A percentile compares a stretch with the other conserved stretches of the same genome.
Evolutionary conservation across 2,329 filamentous ascomycete species (phyloP).

Genomic region (Colletotrichum spaethianum): DNA sequence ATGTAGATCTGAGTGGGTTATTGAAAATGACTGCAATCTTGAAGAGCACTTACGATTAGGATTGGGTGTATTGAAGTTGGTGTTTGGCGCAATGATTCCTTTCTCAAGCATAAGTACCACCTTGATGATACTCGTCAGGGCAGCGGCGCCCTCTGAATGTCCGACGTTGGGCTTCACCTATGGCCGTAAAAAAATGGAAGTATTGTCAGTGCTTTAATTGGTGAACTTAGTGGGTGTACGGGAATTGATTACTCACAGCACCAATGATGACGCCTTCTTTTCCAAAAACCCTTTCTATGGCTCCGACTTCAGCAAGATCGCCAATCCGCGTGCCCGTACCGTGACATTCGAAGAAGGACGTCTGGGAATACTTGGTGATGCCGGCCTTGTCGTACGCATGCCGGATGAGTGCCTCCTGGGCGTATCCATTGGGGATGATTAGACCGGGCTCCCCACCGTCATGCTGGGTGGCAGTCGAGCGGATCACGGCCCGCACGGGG

Average conservation of each 20-base stretch:
- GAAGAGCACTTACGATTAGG: conserved; percentile 7
- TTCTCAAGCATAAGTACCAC: conserved; percentile 44
- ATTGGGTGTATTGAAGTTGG: conserved; percentile 33
- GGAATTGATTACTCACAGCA: conserved; percentile 47
- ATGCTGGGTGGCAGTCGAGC: conserved; percentile 47
- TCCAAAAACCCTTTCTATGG: conserved; percentile 51
- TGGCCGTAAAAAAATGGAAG: not conserved
- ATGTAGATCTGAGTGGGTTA: not conserved
- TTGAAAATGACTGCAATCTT: too few species aligned
- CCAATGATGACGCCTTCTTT: conserved; percentile 45
- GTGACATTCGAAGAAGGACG: conserved; percentile 47
- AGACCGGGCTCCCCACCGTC: conserved; percentile 56
- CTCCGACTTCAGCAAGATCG: conserved; percentile 57
- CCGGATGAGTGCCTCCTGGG: conserved; percentile 48
- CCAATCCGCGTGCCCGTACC: conserved; percentile 61
- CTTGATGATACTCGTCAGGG: conserved; percentile 51
- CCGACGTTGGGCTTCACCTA: conserved; percentile 55
- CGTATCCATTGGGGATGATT: conserved; percentile 51
- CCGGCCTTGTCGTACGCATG: conserved; percentile 45
- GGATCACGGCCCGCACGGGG: conserved; percentile 49
- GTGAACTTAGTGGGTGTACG: not conserved
- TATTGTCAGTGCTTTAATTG: too few species aligned
- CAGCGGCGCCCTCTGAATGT: conserved; percentile 53
- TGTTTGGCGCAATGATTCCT: conserved; percentile 29
- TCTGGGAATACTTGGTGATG: conserved; percentile 25